Evolutionary conservation across 345 rosid species (phyloP).

Genomic region (Melaleuca quinquenervia): DNA sequence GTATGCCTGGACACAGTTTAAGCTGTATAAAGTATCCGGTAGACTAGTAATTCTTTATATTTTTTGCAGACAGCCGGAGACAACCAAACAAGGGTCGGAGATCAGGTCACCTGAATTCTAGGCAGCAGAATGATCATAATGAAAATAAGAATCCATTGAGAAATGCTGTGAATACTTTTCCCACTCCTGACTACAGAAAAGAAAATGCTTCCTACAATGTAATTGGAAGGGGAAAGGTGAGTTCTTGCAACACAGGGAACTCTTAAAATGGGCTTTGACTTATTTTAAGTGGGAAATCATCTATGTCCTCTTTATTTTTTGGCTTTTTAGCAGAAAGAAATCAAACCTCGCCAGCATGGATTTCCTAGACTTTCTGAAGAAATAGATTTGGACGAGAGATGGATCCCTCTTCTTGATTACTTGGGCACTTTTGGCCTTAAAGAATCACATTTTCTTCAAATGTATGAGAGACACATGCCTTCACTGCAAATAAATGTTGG

Average conservation of each 20-base stretch:
- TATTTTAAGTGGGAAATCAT: background rate
- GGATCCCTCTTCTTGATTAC: slow-evolving; percentile 86
- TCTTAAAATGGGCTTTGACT: background rate
- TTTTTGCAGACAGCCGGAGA: slow-evolving; percentile 32
- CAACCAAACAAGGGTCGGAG: slow-evolving; percentile 12
- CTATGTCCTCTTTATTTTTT: background rate
- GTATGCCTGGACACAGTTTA: background rate
- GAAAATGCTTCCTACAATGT: slow-evolving; percentile 21
- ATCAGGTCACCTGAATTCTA: slow-evolving; percentile 1
- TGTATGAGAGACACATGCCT: slow-evolving; percentile 87
- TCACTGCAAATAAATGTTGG: slow-evolving; percentile 62
- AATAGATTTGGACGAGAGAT: slow-evolving; percentile 60
- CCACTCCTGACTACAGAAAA: slow-evolving; percentile 6
- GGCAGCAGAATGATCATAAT: slow-evolving; percentile 9
- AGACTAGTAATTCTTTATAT: background rate
- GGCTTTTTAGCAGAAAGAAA: slow-evolving; percentile 27
- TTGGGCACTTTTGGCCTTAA: slow-evolving; percentile 66
- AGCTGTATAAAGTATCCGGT: background rate
- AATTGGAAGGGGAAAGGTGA: slow-evolving; percentile 43
- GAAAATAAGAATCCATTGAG: slow-evolving; percentile 9
- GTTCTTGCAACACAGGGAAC: background rate
- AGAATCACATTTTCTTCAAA: slow-evolving; percentile 79
- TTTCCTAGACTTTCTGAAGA: slow-evolving; percentile 57
- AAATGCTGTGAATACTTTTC: slow-evolving; percentile 1
- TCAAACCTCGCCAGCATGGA: slow-evolving; percentile 22